Base-by-base conservation (phyloP, 192 early-diverging fungal species). In the Linnemannia schmuckeri region DNA sequence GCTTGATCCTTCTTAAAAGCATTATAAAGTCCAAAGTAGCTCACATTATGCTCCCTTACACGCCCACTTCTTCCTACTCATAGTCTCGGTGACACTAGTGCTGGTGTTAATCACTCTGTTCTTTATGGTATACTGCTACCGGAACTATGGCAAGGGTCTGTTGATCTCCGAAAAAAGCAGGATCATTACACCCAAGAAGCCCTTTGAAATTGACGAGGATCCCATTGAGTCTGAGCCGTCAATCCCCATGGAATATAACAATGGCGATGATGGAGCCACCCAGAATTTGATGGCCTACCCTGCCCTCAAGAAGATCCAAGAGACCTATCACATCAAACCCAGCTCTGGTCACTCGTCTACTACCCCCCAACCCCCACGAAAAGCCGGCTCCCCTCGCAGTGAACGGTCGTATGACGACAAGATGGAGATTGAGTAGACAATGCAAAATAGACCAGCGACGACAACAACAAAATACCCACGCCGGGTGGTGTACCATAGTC, bases 171-270 rank as follows among this genome's bases (percentile, higher is more conserved):
- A 72, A 35, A 81, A 78, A 30, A 74, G 74, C 68, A 77, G 66
- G 68, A 71, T 71, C 9, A 40, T 46, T 17, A 52, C 17, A 8
- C 30, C 54, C 2, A 81, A 75, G 44, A 42, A 57, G 30, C 85
- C 85, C 17, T 87, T 87, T 55, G 85, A 87, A 40, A 87, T 87
- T 75, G 85, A 87, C 54, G 85, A 81, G 72, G 85, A 87, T 41
- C 76, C 72, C 1, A 20, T 30, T 1, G 85, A 87, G 33, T 72
- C 76, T 12, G 85, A 68, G 37, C 85, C 79, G 0, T 74, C 85
- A 17, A 78, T 87, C 40, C 83, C 79, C 1, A 44, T 79, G 73
- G 79, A 86, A 33, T 24, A 35, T 49, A 46, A n/a, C 15, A 33
- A 76, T 72, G 73, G 74, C 6, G 85, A 87, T 6, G 85, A 87